Percentiles rank a stretch among this genome's conserved stretches.
phyloP scores from a whole-genome alignment of 2,329 filamentous ascomycete species.

The Grosmannia huntii region DNA sequence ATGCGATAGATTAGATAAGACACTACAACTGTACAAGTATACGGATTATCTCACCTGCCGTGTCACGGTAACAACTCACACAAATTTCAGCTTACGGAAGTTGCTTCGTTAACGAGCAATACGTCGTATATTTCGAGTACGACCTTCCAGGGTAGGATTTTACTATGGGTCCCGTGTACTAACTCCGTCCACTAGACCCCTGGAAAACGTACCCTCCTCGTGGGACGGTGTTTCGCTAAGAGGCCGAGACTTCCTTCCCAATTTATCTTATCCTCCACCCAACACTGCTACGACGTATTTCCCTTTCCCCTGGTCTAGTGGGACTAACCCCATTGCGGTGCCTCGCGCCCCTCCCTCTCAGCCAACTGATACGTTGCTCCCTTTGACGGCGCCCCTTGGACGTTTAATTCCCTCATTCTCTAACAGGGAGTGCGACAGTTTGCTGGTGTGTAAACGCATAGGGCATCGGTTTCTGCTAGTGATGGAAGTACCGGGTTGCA shows the following conservation, averaged over 20 bases:
- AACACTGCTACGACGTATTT: not conserved
- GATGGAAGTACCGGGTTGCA: not conserved
- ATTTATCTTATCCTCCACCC: conserved; percentile 3
- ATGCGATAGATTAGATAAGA: too few relatives aligned
- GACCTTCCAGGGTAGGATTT: not conserved
- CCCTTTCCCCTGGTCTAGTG: not conserved
- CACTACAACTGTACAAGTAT: too few relatives aligned
- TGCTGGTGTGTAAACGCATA: not conserved
- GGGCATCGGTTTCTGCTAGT: not conserved
- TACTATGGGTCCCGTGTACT: not conserved
- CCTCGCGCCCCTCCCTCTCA: not conserved
- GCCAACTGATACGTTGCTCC: not conserved
- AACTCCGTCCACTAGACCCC: not conserved
- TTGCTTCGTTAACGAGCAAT: too few relatives aligned
- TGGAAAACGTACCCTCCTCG: not conserved
- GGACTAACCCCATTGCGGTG: not conserved
- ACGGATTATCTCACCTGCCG: too few relatives aligned
- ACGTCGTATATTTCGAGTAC: too few relatives aligned
- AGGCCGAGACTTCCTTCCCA: conserved; percentile 7
- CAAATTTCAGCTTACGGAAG: too few relatives aligned
- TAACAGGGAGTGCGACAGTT: not conserved
- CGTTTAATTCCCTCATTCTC: not conserved
- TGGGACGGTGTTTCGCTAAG: conserved; percentile 10
- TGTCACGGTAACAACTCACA: too few relatives aligned
- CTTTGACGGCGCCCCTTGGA: not conserved